Conservation (phyloP, 768 basidiomycete genomes). For the Phaffia australis region DNA sequence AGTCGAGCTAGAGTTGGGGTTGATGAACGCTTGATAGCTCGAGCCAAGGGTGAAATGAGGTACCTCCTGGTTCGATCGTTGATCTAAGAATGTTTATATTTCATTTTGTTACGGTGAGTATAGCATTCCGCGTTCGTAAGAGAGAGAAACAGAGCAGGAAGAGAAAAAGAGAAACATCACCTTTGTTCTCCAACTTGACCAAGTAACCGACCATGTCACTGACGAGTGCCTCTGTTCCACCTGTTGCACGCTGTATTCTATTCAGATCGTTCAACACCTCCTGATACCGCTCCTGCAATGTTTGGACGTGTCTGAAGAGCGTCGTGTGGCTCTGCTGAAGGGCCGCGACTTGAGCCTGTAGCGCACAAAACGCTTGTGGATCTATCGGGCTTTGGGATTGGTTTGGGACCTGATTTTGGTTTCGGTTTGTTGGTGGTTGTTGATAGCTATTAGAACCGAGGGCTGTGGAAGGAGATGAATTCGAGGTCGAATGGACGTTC, state of each 20-base stretch:
- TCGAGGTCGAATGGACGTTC: not conserved
- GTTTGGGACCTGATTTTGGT: not conserved
- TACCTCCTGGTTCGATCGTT: constrained; percentile 1
- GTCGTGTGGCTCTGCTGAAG: constrained; percentile 12
- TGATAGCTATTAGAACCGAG: not conserved
- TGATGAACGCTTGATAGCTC: no score
- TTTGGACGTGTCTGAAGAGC: constrained; percentile 44
- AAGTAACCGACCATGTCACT: constrained; percentile 72
- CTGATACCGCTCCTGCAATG: constrained; percentile 55
- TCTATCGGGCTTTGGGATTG: not conserved
- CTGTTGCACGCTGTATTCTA: constrained; percentile 60
- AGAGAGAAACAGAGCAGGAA: not conserved
- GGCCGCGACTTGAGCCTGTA: constrained; percentile 9
- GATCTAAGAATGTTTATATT: not conserved
- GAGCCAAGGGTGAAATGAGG: no score
- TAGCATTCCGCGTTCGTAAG: not conserved
- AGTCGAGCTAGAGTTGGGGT: not conserved
- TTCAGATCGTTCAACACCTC: constrained; percentile 62
- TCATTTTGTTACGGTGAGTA: not conserved
- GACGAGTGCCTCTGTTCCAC: constrained; percentile 74
- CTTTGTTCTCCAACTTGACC: constrained; percentile 53
- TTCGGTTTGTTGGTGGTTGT: not conserved
- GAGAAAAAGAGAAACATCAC: constrained; percentile 37
- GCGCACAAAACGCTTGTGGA: not conserved
- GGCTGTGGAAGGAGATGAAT: not conserved